Evolutionary conservation across 1,284 basidiomycete genomes (phyloP).

Genomic region (Salmacisia buchloeana): DNA sequence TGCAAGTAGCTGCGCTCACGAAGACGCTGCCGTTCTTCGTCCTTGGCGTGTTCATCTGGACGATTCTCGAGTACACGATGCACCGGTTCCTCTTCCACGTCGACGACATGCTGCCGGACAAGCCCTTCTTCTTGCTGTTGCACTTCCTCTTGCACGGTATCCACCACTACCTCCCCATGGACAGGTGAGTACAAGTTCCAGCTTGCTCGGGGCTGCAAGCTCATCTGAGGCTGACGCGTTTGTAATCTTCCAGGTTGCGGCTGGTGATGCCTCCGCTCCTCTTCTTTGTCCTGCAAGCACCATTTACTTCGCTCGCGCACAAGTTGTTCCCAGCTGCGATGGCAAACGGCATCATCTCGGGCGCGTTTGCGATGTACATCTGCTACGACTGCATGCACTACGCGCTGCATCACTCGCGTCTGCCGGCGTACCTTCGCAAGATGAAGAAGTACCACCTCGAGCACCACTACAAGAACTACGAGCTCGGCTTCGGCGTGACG

Average conservation of each 20-base stretch:
- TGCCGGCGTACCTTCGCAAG: slow-evolving; percentile 79
- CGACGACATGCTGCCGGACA: slow-evolving; percentile 82
- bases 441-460: slow-evolving; percentile 98
- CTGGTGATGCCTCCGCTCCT: slow-evolving; percentile 94
- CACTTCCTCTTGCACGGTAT: slow-evolving; percentile 95
- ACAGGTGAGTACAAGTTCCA: slow-evolving; percentile 59
- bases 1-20: slow-evolving; percentile 1
- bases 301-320: slow-evolving; percentile 84
- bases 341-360: slow-evolving; percentile 89
- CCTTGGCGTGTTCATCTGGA: slow-evolving; percentile 87
- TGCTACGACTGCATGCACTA: slow-evolving; percentile 51
- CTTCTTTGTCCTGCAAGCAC: slow-evolving; percentile 72
- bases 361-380: slow-evolving; percentile 80
- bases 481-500: slow-evolving; percentile 95
- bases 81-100: slow-evolving; percentile 98
- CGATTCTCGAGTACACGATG: slow-evolving; percentile 85
- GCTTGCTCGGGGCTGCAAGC: not conserved
- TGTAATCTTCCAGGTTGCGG: slow-evolving; percentile 47
- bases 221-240: not conserved
- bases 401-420: slow-evolving; percentile 51
- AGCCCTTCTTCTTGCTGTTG: slow-evolving; percentile 69
- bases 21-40: slow-evolving; percentile 29
- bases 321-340: slow-evolving; percentile 72
- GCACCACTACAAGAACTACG: slow-evolving; percentile 85
- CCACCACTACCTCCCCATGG: slow-evolving; percentile 97